Conservation (phyloP, 108 stramenopile genomes). For the Nitzschia sp. region DNA sequence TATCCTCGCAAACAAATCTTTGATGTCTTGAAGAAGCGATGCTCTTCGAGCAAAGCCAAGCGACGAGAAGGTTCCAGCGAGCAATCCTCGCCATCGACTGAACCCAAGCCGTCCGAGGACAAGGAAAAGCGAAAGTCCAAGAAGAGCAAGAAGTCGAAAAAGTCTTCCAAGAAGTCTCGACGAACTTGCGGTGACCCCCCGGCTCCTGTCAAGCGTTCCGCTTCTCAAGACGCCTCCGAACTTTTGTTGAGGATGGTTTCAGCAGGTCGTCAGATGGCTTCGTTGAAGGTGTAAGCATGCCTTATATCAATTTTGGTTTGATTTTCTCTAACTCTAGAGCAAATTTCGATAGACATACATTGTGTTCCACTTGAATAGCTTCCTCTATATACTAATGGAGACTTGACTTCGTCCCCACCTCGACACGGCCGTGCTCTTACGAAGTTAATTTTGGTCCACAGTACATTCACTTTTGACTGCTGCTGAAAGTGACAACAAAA, state of each 20-base stretch:
- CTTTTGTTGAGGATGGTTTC: background rate
- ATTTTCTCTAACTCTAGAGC: too few species aligned
- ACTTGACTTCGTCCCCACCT: too few species aligned
- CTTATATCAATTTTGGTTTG: background rate
- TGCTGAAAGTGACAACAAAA: too few species aligned
- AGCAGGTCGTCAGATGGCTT: background rate
- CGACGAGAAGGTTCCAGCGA: background rate
- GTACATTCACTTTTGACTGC: too few species aligned
- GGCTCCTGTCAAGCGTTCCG: constrained; percentile 3
- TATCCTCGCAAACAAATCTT: background rate
- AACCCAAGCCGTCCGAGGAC: background rate
- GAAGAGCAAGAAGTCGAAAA: constrained; percentile 9
- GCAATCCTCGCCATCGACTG: background rate
- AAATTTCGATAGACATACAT: too few species aligned
- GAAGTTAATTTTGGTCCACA: too few species aligned
- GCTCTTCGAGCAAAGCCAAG: background rate
- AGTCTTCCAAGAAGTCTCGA: background rate
- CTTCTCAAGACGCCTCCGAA: constrained; percentile 1
- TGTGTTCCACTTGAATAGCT: too few species aligned
- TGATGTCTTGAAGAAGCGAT: background rate
- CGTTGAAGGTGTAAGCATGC: background rate
- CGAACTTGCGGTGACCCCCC: constrained; percentile 3
- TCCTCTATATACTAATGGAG: too few species aligned
- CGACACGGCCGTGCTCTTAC: too few species aligned
- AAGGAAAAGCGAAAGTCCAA: constrained; percentile 2